Base-by-base conservation (phyloP, 169 alveolate species). In the Plasmodium reichenowi region DNA sequence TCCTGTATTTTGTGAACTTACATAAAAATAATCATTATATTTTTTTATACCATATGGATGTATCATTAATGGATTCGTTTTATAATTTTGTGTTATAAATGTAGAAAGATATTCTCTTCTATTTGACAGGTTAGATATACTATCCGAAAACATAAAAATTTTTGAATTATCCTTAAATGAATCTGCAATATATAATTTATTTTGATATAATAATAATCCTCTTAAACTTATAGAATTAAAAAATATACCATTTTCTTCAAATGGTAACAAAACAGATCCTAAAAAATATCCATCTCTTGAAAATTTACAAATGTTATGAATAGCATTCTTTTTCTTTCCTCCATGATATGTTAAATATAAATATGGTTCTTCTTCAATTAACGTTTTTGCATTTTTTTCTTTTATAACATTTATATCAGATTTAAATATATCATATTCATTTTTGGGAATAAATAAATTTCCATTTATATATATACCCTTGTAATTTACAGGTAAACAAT, bases 201-300 rank as follows among this genome's bases (percentile, higher is more conserved):
- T 43, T 22, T 72, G 43, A 60, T 72, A 52, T 45, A 86, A 17
- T 72, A 86, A 74, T 73, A 86, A 67, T 72, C 92, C 92, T 66
- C 92, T 86, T 22, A 72, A 20, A 47, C 92, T 86, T 60, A 86
- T 59, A 12, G n/a, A 17, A 52, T 86, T 86, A 86, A 86, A 86
- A 43, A 86, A 71, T 72, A 59, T 86, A 9, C 92, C 92, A 38
- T 72, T 43, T 45, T 86, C 88, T 60, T 86, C 92, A 72, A 86
- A 86, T 15, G 92, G 92, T 47, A 86, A 54, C 47, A 86, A 52
- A 29, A 86, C 76, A 20, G 92, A 86, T 17, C 92, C 92, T 71
- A 86, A 5, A 29, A 43, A 86, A 72, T 86, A 86, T 9, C 92
- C 92, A 86, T 86, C 92, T 66, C 92, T 71, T 50, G 92, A 86